Evolutionary conservation across 305 asterid species (phyloP), one percentile per base, ranked within the genome.

Genomic region (Rubia balearica): DNA sequence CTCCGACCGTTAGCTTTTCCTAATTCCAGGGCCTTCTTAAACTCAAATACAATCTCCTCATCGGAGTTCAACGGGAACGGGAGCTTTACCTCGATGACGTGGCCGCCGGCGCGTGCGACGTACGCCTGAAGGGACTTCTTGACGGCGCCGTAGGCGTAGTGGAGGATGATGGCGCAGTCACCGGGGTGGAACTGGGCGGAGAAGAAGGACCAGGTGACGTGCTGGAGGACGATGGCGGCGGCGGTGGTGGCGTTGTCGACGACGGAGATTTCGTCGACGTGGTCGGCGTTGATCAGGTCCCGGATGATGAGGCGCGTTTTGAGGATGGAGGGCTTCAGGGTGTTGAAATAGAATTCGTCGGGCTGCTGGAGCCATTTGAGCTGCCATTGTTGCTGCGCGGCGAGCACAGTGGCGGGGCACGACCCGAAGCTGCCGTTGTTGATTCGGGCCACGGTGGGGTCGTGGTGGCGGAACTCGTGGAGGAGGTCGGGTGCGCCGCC

Each of bases 391-490:
- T 78, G 85, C 74, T 91, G 98, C 77, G 89, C 94, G 70, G 96
- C 78, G 83, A 89, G 81, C 75, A 91, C 72, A 65, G 96, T 63
- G 71, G 85, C 78, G 1, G 98, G 96, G 73, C 96, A 91, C 75
- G 92, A 82, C 40, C 98, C 96, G 81, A 91, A 91, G 83, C 96
- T 91, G 73, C 96, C 98, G 83, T 91, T 91, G 84, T 89, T 91
- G 41, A 91, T 83, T 67, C 96, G 96, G 46, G 98, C 94, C 40
- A 87, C 13, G 7, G 82, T 7, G 0, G 85, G 77, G 73, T 88
- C 90, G 85, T 91, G 96, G 78, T 89, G 96, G 71, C 86, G 72
- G 89, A 91, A 91, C 27, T 91, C 96, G 4, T 76, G 67, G 2
- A 76, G 85, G 73, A 91, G 69, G 76, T 91, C 90, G 3, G 83